Percentiles rank a stretch among this genome's conserved stretches.
These are phyloP conservation scores for Aspergillus heteromorphus DNA, from an alignment of 495 filamentous ascomycete genomes.

Conservation along the genomic window DNA sequence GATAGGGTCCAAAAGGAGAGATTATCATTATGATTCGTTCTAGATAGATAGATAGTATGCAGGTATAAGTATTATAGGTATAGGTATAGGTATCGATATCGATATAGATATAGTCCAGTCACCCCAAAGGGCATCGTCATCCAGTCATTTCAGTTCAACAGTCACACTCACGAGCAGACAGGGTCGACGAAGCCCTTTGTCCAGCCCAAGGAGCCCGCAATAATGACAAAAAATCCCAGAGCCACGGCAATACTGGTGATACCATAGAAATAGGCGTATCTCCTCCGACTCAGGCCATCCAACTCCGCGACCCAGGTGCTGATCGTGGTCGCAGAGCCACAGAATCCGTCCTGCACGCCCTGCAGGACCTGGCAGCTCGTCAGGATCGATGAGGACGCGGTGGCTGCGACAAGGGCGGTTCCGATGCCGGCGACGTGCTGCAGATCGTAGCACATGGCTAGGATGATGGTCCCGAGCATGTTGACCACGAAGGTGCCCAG, in stretches of 20 bases:
- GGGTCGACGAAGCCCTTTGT: constrained; percentile 53
- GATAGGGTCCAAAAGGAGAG: too few relatives aligned
- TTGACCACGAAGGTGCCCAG: constrained; percentile 88
- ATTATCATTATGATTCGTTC: too few relatives aligned
- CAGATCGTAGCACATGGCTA: constrained; percentile 66
- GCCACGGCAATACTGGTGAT: constrained; percentile 56
- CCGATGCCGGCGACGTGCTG: constrained; percentile 50
- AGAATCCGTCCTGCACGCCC: constrained; percentile 86
- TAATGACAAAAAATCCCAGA: constrained; percentile 61
- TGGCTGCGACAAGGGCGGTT: constrained; percentile 12
- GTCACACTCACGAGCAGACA: constrained; percentile 45
- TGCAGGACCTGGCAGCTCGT: constrained; percentile 76
- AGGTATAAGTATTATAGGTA: too few relatives aligned
- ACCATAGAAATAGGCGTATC: constrained; percentile 75
- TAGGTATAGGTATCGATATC: too few relatives aligned
- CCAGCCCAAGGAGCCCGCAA: constrained; percentile 81
- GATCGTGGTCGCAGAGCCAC: constrained; percentile 85
- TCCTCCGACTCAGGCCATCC: constrained; percentile 52
- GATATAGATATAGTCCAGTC: too few relatives aligned
- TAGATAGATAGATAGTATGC: too few relatives aligned
- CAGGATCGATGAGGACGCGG: constrained; percentile 6
- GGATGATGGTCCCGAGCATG: constrained; percentile 61
- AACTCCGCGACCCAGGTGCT: constrained; percentile 87
- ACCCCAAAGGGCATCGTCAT: too few relatives aligned
- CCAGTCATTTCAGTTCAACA: too few relatives aligned